Evolutionary conservation across 1,139 yeast species (phyloP).

Genomic region (Yamadazyma diddensiae): DNA sequence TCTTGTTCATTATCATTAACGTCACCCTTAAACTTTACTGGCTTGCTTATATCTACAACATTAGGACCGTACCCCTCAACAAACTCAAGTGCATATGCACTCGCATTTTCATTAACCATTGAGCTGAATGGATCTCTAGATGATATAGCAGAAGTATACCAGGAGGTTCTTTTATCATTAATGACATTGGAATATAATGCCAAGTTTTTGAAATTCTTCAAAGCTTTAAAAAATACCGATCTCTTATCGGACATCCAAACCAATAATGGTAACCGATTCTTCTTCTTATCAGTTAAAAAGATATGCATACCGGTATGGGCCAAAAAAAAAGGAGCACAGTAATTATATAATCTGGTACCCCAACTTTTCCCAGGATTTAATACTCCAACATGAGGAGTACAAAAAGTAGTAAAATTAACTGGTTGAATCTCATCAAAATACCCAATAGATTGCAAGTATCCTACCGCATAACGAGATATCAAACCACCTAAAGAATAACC

Average conservation of each 20-base stretch:
- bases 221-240: constrained; percentile 58
- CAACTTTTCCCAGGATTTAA: constrained; percentile 56
- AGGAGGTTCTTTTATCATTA: constrained; percentile 76
- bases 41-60: constrained; percentile 46
- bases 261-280: constrained; percentile 47
- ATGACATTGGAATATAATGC: constrained; percentile 70
- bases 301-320: constrained; percentile 73
- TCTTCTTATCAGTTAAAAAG: constrained; percentile 52
- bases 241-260: constrained; percentile 61
- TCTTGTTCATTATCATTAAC: constrained; percentile 1
- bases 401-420: constrained; percentile 68
- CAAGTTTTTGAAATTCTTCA: constrained; percentile 48
- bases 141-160: constrained; percentile 78
- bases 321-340: constrained; percentile 56
- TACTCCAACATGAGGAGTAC: constrained; percentile 83
- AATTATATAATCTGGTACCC: constrained; percentile 51
- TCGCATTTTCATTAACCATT: constrained; percentile 35
- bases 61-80: constrained; percentile 51
- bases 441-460: constrained; percentile 55
- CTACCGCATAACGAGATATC: constrained; percentile 73
- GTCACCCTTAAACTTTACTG: constrained; percentile 17
- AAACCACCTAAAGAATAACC: constrained; percentile 88
- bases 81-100: constrained; percentile 42
- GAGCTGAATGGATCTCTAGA: constrained; percentile 59
- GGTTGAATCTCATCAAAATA: constrained; percentile 51